These are phyloP conservation scores for Calonectria hongkongensis DNA, from an alignment of 2,329 filamentous ascomycete genomes.

Conservation along the genomic window DNA sequence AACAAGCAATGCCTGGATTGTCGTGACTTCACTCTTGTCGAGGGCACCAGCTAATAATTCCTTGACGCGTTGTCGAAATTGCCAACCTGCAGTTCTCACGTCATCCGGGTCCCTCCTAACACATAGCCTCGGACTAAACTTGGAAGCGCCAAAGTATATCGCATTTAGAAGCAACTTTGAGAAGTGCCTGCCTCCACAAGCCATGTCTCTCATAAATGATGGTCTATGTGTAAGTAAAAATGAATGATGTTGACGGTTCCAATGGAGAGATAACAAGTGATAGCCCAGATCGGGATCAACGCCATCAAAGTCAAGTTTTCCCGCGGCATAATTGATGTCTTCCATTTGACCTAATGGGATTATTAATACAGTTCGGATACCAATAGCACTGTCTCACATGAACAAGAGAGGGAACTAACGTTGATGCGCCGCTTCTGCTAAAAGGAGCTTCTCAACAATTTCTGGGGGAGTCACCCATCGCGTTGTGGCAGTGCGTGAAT, in stretches of 20 bases:
- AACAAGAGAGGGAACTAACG: neutral
- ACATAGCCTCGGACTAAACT: neutral
- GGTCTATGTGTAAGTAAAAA: neutral
- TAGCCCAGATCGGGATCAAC: constrained; percentile 2
- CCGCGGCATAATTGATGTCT: neutral
- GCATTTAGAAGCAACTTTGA: constrained; percentile 2
- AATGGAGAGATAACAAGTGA: neutral
- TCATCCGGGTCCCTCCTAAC: neutral
- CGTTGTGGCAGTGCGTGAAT: neutral
- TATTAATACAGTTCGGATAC: too few relatives aligned
- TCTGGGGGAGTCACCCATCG: neutral
- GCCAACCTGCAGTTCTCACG: neutral
- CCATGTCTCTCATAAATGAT: constrained; percentile 6
- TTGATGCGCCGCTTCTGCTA: neutral
- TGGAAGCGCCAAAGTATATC: neutral
- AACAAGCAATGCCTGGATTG: neutral
- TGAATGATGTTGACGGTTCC: constrained; percentile 1
- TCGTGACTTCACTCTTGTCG: neutral
- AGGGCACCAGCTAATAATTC: neutral
- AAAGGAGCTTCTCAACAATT: neutral
- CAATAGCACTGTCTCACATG: too few relatives aligned
- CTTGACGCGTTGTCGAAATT: neutral
- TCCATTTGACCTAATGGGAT: constrained; percentile 7
- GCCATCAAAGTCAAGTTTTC: constrained; percentile 1
- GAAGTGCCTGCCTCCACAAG: neutral